Evolutionary conservation across 1,284 basidiomycete species (phyloP).

Genomic region (Vanrija sp.): DNA sequence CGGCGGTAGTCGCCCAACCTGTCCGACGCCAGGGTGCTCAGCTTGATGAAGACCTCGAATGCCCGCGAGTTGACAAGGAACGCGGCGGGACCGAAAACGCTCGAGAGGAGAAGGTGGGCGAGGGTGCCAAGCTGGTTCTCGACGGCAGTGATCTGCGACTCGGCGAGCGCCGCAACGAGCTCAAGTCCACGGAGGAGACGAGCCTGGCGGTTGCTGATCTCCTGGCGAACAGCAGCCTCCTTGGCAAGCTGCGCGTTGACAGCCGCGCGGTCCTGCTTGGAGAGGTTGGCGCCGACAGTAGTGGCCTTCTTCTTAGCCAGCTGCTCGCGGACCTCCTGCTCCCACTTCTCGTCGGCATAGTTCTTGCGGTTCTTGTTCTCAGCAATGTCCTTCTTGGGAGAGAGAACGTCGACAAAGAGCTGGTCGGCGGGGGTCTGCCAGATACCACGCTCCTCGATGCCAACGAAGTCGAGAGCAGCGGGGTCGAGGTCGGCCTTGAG

Average conservation of each 20-base stretch:
- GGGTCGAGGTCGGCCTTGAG: slow-evolving; percentile 63
- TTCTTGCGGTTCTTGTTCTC: slow-evolving; percentile 73
- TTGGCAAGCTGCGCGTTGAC: slow-evolving; percentile 75
- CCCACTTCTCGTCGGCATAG: slow-evolving; percentile 85
- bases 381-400: slow-evolving; percentile 58
- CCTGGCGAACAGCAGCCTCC: slow-evolving; percentile 64
- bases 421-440: slow-evolving; percentile 79
- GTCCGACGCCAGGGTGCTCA: slow-evolving; percentile 53
- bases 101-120: slow-evolving; percentile 61
- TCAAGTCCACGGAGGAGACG: slow-evolving; percentile 64
- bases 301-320: slow-evolving; percentile 68
- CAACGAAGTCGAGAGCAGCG: slow-evolving; percentile 59
- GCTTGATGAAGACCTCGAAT: slow-evolving; percentile 67
- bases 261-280: slow-evolving; percentile 76
- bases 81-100: slow-evolving; percentile 59
- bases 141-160: slow-evolving; percentile 60
- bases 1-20: slow-evolving; percentile 64
- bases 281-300: slow-evolving; percentile 55
- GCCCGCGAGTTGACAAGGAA: slow-evolving; percentile 61
- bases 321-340: slow-evolving; percentile 80
- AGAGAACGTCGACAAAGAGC: slow-evolving; percentile 70
- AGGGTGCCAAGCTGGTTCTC: slow-evolving; percentile 58
- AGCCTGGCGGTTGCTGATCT: slow-evolving; percentile 58
- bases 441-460: slow-evolving; percentile 69
- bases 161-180: slow-evolving; percentile 62